Percentiles rank a stretch among this genome's conserved stretches.
phyloP scores from a whole-genome alignment of 345 rosid genomes.

The Crucihimalaya himalaica region DNA sequence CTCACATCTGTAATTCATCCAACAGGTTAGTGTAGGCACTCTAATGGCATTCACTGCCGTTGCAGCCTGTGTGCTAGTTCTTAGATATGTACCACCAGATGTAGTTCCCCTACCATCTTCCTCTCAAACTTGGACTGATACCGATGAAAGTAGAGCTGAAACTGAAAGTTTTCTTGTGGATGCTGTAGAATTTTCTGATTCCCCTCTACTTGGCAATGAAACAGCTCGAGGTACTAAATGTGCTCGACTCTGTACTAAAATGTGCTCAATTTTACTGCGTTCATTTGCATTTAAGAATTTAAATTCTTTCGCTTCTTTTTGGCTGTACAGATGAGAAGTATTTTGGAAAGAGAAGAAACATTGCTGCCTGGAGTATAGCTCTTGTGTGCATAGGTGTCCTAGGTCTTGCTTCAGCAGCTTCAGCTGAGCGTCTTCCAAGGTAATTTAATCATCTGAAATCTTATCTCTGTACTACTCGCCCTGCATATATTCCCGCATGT shows the following conservation, averaged over 20 bases:
- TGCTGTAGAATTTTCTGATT: constrained; percentile 38
- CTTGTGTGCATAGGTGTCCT: constrained; percentile 54
- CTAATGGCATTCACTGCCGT: constrained; percentile 71
- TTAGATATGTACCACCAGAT: constrained; percentile 68
- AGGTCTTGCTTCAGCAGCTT: constrained; percentile 59
- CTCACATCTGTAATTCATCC: constrained; percentile 14
- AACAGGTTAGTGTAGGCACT: constrained; percentile 77
- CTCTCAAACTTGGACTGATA: constrained; percentile 39
- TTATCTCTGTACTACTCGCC: background rate
- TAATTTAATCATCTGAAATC: constrained; percentile 26
- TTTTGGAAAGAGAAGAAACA: constrained; percentile 50
- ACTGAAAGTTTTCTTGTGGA: constrained; percentile 30
- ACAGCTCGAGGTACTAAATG: constrained; percentile 46
- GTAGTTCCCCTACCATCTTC: constrained; percentile 54
- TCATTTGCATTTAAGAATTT: background rate
- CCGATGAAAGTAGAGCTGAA: constrained; percentile 34
- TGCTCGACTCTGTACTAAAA: constrained; percentile 35
- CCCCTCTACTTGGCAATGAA: constrained; percentile 44
- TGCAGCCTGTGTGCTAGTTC: constrained; percentile 62
- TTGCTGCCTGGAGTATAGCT: constrained; percentile 65
- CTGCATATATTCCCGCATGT: background rate
- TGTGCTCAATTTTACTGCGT: constrained; percentile 1
- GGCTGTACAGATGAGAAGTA: constrained; percentile 42
- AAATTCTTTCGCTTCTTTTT: background rate
- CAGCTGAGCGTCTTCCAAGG: constrained; percentile 57